Percentiles rank a stretch among this genome's conserved stretches.
These are phyloP conservation scores for Diphasiastrum complanatum DNA, from an alignment of 83 land plant genomes.

Conservation along the genomic window DNA sequence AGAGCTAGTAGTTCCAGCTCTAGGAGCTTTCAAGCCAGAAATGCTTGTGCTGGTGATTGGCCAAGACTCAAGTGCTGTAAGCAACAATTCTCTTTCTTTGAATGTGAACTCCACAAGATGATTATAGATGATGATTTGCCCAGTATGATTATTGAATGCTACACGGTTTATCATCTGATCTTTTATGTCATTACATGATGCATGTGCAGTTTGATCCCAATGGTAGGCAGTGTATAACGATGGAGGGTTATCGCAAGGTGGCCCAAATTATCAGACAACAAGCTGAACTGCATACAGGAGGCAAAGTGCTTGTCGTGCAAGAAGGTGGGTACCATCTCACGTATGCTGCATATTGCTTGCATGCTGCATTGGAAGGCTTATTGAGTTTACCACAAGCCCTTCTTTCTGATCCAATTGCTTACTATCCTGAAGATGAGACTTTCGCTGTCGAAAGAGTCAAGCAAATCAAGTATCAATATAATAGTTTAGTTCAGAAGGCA, in stretches of 20 bases:
- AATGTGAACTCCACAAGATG: too few species aligned
- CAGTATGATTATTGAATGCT: background rate
- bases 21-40: constrained; percentile 57
- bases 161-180: constrained; percentile 1
- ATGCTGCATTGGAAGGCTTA: constrained; percentile 80
- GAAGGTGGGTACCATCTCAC: constrained; percentile 89
- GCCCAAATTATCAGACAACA: constrained; percentile 42
- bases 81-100: too few species aligned
- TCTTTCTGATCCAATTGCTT: constrained; percentile 64
- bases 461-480: constrained; percentile 27
- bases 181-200: background rate
- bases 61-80: constrained; percentile 85
- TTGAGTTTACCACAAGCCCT: constrained; percentile 49
- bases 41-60: constrained; percentile 66
- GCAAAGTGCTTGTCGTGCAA: constrained; percentile 71
- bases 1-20: constrained; percentile 65
- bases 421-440: constrained; percentile 68
- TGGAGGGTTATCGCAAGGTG: constrained; percentile 65
- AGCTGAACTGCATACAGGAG: constrained; percentile 44
- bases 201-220: constrained; percentile 82
- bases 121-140: too few species aligned
- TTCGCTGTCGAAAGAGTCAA: constrained; percentile 37
- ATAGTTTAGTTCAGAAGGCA: too few species aligned
- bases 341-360: constrained; percentile 83
- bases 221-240: constrained; percentile 87